Evolutionary conservation across 2,329 filamentous ascomycete genomes (phyloP).

Genomic region (Aspergillus pseudoviridinutans): DNA sequence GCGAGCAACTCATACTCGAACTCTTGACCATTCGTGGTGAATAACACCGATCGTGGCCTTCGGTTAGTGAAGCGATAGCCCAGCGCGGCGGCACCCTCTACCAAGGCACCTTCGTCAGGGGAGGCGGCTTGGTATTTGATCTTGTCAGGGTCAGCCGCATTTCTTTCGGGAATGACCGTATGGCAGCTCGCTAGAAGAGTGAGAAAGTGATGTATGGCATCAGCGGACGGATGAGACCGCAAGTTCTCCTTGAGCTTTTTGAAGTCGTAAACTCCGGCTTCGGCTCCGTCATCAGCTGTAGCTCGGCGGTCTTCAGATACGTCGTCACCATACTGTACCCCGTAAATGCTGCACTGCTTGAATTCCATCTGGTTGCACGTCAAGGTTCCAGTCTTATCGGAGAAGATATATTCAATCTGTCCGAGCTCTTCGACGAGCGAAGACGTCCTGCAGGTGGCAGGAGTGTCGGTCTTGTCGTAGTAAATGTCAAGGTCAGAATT

Average conservation of each 20-base stretch:
- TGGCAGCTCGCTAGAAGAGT: constrained; percentile 85
- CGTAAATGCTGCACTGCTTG: constrained; percentile 87
- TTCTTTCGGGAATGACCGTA: constrained; percentile 91
- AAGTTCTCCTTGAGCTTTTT: constrained; percentile 69
- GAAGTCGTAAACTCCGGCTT: constrained; percentile 81
- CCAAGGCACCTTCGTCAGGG: constrained; percentile 93
- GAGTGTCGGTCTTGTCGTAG: constrained; percentile 90
- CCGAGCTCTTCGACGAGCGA: constrained; percentile 95
- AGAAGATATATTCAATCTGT: constrained; percentile 98
- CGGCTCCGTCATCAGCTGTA: constrained; percentile 70
- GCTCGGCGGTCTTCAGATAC: constrained; percentile 86
- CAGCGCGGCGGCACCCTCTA: constrained; percentile 79
- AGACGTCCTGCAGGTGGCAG: constrained; percentile 91
- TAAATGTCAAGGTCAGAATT: constrained; percentile 98
- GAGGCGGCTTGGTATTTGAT: constrained; percentile 99
- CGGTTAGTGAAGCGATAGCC: constrained; percentile 89
- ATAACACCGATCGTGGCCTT: constrained; percentile 83
- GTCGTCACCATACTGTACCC: constrained; percentile 89
- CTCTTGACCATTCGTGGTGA: constrained; percentile 68
- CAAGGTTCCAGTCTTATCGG: constrained; percentile 93
- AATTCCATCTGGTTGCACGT: constrained; percentile 99
- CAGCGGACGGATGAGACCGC: constrained; percentile 53
- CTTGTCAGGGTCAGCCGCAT: constrained; percentile 68
- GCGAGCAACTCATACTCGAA: constrained; percentile 86
- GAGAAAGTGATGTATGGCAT: constrained; percentile 78